Conservation (phyloP, 495 filamentous ascomycete genomes). For the Aspergillus haitiensis region DNA sequence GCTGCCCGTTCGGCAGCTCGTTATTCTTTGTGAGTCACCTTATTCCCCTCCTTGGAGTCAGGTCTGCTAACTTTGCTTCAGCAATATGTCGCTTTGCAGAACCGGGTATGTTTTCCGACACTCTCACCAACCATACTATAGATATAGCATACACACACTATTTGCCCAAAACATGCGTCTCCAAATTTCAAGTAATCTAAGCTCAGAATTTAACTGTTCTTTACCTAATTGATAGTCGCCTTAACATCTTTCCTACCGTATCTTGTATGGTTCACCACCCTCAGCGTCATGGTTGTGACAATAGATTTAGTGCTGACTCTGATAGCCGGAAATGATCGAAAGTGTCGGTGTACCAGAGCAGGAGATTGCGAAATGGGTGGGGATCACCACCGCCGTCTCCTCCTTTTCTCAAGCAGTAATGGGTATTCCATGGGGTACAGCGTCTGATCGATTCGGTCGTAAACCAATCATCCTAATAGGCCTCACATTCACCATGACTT, state of each 20-base stretch:
- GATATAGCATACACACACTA: too few species aligned
- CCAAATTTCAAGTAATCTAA: too few species aligned
- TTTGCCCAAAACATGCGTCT: too few species aligned
- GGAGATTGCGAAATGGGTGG: conserved; percentile 75
- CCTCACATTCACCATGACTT: conserved; percentile 69
- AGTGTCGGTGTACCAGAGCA: conserved; percentile 70
- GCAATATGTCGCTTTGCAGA: conserved; percentile 80
- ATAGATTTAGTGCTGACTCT: background rate
- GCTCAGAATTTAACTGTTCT: conserved; percentile 1
- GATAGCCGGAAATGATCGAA: conserved; percentile 76
- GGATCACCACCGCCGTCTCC: conserved; percentile 71
- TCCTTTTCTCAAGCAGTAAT: conserved; percentile 70
- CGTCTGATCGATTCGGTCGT: conserved; percentile 70
- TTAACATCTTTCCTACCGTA: conserved; percentile 88
- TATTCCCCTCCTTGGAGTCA: background rate
- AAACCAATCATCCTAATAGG: conserved; percentile 74
- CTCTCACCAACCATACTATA: background rate
- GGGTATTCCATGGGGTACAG: conserved; percentile 76
- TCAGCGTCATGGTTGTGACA: background rate
- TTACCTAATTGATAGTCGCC: conserved; percentile 48
- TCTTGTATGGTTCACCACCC: conserved; percentile 45
- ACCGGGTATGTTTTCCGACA: conserved; percentile 48
- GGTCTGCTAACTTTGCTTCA: conserved; percentile 21
- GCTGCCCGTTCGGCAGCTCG: conserved; percentile 52
- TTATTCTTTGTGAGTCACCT: conserved; percentile 63